phyloP scores from a whole-genome alignment of 371 early-diverging fungal species.

The Apophysomyces variabilis region DNA sequence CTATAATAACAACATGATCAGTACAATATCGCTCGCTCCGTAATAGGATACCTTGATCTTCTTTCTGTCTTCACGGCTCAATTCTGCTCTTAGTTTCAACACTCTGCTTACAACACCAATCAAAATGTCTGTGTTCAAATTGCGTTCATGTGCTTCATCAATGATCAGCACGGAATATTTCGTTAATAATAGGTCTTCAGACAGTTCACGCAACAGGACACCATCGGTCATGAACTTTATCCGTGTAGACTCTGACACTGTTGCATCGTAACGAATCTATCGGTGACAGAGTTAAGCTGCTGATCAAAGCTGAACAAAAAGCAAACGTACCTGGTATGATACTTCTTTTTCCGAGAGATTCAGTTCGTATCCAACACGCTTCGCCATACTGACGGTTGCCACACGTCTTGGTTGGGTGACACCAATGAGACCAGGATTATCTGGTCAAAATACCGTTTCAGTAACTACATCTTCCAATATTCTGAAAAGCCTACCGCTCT shows the following conservation, averaged over 20 bases:
- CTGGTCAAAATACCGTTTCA: constrained; percentile 14
- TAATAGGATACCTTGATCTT: constrained; percentile 48
- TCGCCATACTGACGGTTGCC: constrained; percentile 98
- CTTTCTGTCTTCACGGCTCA: constrained; percentile 60
- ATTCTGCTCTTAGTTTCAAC: constrained; percentile 66
- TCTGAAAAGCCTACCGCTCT: constrained; percentile 51
- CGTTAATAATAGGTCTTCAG: constrained; percentile 85
- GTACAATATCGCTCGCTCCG: not conserved
- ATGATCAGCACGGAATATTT: constrained; percentile 96
- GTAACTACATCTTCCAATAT: not conserved
- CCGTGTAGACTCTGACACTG: constrained; percentile 72
- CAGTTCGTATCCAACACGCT: constrained; percentile 93
- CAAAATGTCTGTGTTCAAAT: constrained; percentile 96
- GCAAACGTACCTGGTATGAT: constrained; percentile 53
- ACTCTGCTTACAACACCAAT: constrained; percentile 93
- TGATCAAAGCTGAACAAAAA: constrained; percentile 15
- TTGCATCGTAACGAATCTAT: constrained; percentile 95
- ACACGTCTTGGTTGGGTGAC: constrained; percentile 99
- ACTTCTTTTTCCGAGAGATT: constrained; percentile 63
- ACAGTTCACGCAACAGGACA: constrained; percentile 94
- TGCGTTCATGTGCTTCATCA: constrained; percentile 99
- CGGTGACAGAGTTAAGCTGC: constrained; percentile 53
- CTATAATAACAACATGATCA: constrained; percentile 25
- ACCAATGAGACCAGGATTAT: constrained; percentile 90
- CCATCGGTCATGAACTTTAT: constrained; percentile 99